Base-by-base conservation (phyloP, 108 stramenopile species). In the Conticribra weissflogii region DNA sequence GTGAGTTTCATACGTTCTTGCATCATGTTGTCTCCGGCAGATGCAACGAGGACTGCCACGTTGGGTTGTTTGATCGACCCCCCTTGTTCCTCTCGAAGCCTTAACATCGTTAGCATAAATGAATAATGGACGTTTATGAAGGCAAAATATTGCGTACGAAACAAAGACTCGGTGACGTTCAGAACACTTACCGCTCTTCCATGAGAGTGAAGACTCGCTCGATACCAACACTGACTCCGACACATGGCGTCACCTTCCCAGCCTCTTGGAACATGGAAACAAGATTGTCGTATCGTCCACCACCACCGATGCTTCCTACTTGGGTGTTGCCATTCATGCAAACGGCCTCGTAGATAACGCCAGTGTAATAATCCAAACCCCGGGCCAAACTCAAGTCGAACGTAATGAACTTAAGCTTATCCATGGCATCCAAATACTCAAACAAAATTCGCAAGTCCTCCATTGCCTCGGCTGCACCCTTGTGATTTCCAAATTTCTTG, bases 331-430 rank as follows among this genome's bases (percentile, higher is more conserved):
- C 87, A 58, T 71, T 83, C 81, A 86, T 84, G 55, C 85, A 86
- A 8, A 97, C 90, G 21, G 92, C 94, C 80, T 97, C 96, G 75
- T 97, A 97, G 77, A 97, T 97, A 36, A 96, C 83, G 24, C 96
- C 96, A 19, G 95, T 97, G 74, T 97, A 97, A 89, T 97, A 97
- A 70, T 94, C 94, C 46, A 97, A 82, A 15, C 96, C 96, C 7
- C 96, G 84, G 7, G 96, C 96, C 52, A 97, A 75, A 59, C 87
- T 87, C 41, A 97, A 76, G 47, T 97, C 96, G 54, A 97, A 95
- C 0, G 86, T 88, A 46, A 81, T 72, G 62, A 77, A 78, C 21
- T 72, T 18, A 27, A 96, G 88, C 15, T 79, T 82, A 46, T 82
- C 92, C 91, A 96, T 94, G 54, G 90, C 87, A 52, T 96, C 92